Conservation (phyloP, 331 rosid genomes). For the Malus hybrid region DNA sequence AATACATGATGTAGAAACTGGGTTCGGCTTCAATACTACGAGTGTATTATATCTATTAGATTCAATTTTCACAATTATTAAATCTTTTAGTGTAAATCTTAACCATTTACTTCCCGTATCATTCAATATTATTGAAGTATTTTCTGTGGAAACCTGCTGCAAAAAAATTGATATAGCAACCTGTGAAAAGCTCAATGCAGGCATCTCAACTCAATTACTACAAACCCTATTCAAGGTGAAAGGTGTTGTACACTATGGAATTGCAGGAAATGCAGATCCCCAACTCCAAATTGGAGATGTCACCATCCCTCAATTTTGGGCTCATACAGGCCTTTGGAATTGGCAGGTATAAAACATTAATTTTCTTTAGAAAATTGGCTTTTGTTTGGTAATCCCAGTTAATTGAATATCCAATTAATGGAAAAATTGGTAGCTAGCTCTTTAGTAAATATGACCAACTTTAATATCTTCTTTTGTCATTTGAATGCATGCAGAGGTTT, state of each 20-base stretch:
- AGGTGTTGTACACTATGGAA: slow-evolving; percentile 65
- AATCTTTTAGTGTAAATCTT: no score
- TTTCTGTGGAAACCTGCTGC: neutral
- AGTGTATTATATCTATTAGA: no score
- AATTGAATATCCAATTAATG: neutral
- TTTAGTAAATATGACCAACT: neutral
- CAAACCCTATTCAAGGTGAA: slow-evolving; percentile 42
- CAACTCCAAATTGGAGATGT: slow-evolving; percentile 74
- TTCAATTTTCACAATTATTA: no score
- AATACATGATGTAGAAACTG: no score
- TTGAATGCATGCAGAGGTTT: slow-evolving; percentile 33
- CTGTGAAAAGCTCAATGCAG: slow-evolving; percentile 59
- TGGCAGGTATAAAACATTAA: slow-evolving; percentile 54
- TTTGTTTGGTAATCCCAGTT: neutral
- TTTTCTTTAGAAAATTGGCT: no score
- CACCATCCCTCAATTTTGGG: slow-evolving; percentile 68
- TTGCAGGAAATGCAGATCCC: slow-evolving; percentile 78
- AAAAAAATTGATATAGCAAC: neutral
- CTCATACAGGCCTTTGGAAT: slow-evolving; percentile 74
- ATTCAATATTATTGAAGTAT: no score
- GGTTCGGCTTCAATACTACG: no score
- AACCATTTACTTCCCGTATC: no score
- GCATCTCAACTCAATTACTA: slow-evolving; percentile 51
- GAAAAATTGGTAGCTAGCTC: neutral
- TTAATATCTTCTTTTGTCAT: neutral